Conservation (phyloP, 495 filamentous ascomycete genomes). For the Letharia columbiana region DNA sequence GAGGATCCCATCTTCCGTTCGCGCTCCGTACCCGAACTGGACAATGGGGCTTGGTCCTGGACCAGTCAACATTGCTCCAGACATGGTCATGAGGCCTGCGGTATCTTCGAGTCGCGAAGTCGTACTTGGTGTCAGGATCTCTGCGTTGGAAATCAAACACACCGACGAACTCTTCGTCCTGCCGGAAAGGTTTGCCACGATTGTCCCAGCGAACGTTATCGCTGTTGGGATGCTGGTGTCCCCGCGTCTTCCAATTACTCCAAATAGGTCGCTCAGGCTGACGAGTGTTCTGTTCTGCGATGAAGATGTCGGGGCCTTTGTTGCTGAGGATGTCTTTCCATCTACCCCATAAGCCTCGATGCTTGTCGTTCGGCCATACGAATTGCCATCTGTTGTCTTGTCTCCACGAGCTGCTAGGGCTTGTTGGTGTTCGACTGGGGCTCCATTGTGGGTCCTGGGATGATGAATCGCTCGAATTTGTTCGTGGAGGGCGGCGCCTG, state of each 20-base stretch:
- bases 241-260: conserved; percentile 13
- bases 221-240: not conserved
- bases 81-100: not conserved
- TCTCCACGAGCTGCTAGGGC: not conserved
- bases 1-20: not conserved
- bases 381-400: conserved; percentile 14
- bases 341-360: conserved; percentile 18
- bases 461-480: not conserved
- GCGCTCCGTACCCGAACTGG: not conserved
- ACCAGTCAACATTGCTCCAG: conserved; percentile 15
- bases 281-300: conserved; percentile 18
- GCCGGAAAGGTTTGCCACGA: not conserved
- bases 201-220: not conserved
- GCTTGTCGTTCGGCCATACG: conserved; percentile 31
- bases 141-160: not conserved
- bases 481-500: not conserved
- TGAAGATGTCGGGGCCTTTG: conserved; percentile 31
- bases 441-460: not conserved
- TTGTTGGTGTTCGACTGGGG: not conserved
- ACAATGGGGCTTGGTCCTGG: not conserved
- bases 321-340: conserved; percentile 27
- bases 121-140: conserved; percentile 6
- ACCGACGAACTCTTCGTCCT: not conserved
- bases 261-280: conserved; percentile 14
- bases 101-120: conserved; percentile 18